A percentile compares a stretch with the other conserved stretches of the same genome.
These are phyloP conservation scores for Paraphaeosphaeria minitans DNA, from an alignment of 2,329 filamentous ascomycete genomes.

Conservation along the genomic window DNA sequence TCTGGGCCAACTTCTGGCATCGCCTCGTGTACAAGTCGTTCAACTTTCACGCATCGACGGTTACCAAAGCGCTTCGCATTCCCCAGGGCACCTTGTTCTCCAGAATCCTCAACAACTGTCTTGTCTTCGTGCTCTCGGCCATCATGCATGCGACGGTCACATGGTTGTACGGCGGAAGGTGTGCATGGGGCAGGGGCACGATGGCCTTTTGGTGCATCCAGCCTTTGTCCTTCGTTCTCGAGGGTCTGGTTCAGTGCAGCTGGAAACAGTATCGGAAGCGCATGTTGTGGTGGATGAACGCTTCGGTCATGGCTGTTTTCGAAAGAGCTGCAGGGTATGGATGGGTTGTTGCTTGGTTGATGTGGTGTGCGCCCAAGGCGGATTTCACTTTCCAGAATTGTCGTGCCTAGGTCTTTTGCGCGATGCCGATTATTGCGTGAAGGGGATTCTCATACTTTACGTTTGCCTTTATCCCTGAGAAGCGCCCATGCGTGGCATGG, in stretches of 20 bases:
- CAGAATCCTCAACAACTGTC: conserved; percentile 7
- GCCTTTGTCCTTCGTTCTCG: conserved; percentile 9
- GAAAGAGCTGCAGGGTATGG: conserved; percentile 4
- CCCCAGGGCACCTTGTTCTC: conserved; percentile 1
- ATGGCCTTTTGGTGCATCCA: conserved; percentile 11
- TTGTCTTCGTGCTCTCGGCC: conserved; percentile 9
- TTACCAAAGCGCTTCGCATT: conserved; percentile 4
- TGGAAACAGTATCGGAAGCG: neutral
- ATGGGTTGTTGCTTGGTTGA: conserved; percentile 9
- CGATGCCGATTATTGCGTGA: neutral
- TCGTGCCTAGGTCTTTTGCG: neutral
- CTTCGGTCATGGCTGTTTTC: neutral
- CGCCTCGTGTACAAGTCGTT: conserved; percentile 12
- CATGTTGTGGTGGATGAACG: neutral
- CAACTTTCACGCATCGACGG: conserved; percentile 6
- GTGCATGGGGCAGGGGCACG: conserved; percentile 9
- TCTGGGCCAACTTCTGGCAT: conserved; percentile 14
- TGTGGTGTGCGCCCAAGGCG: conserved; percentile 7
- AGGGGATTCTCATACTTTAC: neutral
- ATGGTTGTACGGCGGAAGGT: neutral
- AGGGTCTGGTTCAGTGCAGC: conserved; percentile 4
- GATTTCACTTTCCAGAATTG: conserved; percentile 3
- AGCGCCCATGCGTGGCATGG: neutral
- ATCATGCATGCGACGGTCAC: conserved; percentile 10
- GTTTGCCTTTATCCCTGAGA: neutral